These are phyloP conservation scores for Colletotrichum echinochloae DNA, from an alignment of 2,329 filamentous ascomycete species.

Conservation along the genomic window DNA sequence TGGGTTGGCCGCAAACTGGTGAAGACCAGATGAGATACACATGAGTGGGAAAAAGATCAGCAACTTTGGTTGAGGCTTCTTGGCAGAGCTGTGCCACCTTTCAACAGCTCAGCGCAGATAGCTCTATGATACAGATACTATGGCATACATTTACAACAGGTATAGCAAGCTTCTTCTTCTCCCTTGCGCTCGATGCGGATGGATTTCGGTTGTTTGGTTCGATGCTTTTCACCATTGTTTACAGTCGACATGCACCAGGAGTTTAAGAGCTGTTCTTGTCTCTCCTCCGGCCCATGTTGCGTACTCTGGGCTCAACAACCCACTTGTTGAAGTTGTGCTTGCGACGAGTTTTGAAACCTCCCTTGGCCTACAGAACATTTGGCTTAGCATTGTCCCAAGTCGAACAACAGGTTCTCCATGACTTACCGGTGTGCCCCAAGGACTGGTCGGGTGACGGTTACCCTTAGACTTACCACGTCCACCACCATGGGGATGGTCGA, in stretches of 20 bases:
- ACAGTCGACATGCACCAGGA: not conserved
- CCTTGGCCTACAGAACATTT: constrained; percentile 70
- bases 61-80: constrained; percentile 10
- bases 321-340: constrained; percentile 93
- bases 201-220: not conserved
- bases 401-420: constrained; percentile 13
- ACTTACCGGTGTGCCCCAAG: constrained; percentile 95
- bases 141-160: constrained; percentile 34
- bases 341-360: constrained; percentile 90
- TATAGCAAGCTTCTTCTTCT: not conserved
- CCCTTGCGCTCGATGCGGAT: not conserved
- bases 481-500: constrained; percentile 98
- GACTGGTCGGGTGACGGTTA: constrained; percentile 93
- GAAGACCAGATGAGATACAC: not conserved
- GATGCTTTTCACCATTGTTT: not conserved
- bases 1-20: not conserved
- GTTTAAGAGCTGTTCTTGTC: constrained; percentile 58
- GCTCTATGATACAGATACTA: constrained; percentile 38
- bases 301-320: constrained; percentile 83
- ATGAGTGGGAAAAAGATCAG: not conserved
- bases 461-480: constrained; percentile 99
- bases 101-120: constrained; percentile 6
- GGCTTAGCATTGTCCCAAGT: constrained; percentile 46
- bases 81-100: constrained; percentile 2
- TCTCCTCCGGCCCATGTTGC: constrained; percentile 92